phyloP scores from a whole-genome alignment of 1,139 yeast species.

The Debaryomyces psychrophilus region DNA sequence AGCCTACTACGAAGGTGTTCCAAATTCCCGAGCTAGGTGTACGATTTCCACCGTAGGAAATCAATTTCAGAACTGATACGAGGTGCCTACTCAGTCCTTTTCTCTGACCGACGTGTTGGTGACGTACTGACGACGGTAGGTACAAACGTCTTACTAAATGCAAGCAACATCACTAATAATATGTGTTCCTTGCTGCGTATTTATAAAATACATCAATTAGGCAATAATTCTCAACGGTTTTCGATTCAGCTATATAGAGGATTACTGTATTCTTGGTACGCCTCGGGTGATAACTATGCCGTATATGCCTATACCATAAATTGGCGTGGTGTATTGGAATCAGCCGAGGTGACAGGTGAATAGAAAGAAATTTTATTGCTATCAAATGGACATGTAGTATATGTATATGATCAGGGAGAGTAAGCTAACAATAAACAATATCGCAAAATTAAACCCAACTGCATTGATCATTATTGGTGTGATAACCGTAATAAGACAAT shows the following conservation, averaged over 20 bases:
- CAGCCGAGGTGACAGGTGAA: neutral
- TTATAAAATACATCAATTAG: constrained; percentile 3
- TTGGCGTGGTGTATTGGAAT: neutral
- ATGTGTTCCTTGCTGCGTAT: constrained; percentile 1
- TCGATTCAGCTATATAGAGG: constrained; percentile 3
- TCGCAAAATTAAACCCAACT: constrained; percentile 24
- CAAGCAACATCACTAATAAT: neutral
- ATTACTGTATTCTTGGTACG: neutral
- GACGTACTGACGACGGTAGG: neutral
- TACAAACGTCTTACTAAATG: neutral
- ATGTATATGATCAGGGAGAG: constrained; percentile 22
- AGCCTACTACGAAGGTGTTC: neutral
- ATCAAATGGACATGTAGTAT: constrained; percentile 9
- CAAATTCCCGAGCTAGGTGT: neutral
- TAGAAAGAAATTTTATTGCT: neutral
- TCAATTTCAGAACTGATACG: neutral
- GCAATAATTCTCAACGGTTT: constrained; percentile 7
- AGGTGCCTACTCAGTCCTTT: neutral
- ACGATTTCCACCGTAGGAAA: neutral
- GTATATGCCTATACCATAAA: neutral
- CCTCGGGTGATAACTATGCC: neutral
- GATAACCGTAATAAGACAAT: constrained; percentile 28
- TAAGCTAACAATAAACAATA: constrained; percentile 24
- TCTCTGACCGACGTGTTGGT: neutral
- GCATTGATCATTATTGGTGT: constrained; percentile 27